A percentile compares a stretch with the other conserved stretches of the same genome.
These are phyloP conservation scores for Colletotrichum lentis DNA, from an alignment of 2,329 filamentous ascomycete species.

Conservation along the genomic window DNA sequence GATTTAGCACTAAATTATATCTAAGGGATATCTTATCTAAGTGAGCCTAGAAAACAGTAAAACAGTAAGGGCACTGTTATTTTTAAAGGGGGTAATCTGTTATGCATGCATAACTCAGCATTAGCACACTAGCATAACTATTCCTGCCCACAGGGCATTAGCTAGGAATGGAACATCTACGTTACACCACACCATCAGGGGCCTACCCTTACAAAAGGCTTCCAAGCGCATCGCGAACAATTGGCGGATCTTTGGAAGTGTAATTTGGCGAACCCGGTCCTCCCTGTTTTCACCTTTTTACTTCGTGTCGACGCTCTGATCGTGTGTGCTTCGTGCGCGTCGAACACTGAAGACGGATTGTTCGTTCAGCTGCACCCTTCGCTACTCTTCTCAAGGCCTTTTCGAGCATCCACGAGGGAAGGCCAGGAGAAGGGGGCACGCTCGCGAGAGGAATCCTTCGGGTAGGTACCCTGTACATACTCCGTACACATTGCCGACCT, in stretches of 20 bases:
- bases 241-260: slow-evolving; percentile 20
- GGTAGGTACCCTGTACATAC: background rate
- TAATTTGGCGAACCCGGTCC: slow-evolving; percentile 21
- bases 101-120: too few relatives aligned
- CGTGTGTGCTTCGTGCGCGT: background rate
- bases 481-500: too few relatives aligned
- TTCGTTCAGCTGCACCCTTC: background rate
- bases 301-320: background rate
- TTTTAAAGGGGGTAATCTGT: too few relatives aligned
- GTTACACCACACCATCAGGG: too few relatives aligned
- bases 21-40: too few relatives aligned
- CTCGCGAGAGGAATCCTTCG: background rate
- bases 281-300: background rate
- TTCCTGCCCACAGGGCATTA: too few relatives aligned
- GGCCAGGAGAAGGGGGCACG: background rate
- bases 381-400: background rate
- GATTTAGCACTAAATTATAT: too few relatives aligned
- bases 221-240: slow-evolving; percentile 23
- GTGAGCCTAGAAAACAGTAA: too few relatives aligned
- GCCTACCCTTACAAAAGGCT: too few relatives aligned
- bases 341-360: background rate
- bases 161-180: too few relatives aligned
- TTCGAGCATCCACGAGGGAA: background rate
- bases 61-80: too few relatives aligned
- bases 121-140: too few relatives aligned